Evolutionary conservation across 805 yeast genomes (phyloP).

Genomic region (Monosporozyma aerobia): DNA sequence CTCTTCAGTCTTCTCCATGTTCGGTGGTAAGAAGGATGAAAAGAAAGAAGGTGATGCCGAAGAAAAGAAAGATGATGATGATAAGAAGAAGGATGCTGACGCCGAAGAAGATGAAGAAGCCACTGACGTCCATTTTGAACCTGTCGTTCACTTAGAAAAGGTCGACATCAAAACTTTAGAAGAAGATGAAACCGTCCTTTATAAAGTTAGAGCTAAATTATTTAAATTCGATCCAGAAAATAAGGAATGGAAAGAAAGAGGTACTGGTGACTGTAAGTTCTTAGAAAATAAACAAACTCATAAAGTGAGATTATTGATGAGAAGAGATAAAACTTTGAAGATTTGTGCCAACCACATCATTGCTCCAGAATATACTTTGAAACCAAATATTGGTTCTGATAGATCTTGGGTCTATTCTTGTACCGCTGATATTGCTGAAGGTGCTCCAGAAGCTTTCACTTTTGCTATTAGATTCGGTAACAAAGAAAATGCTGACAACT

Average conservation of each 20-base stretch:
- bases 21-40: constrained; percentile 81
- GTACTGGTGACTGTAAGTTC: constrained; percentile 96
- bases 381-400: constrained; percentile 92
- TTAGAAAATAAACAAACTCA: constrained; percentile 75
- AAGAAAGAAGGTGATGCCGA: constrained; percentile 38
- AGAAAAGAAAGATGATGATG: constrained; percentile 23
- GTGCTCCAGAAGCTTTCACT: constrained; percentile 91
- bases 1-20: constrained; percentile 84
- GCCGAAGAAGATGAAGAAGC: constrained; percentile 35
- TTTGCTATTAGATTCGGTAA: constrained; percentile 91
- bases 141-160: constrained; percentile 86
- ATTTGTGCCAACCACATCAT: constrained; percentile 95
- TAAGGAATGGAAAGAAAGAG: constrained; percentile 98
- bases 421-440: constrained; percentile 91
- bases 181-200: constrained; percentile 75
- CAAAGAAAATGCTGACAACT: constrained; percentile 89
- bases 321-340: constrained; percentile 97
- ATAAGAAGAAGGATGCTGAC: constrained; percentile 24
- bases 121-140: constrained; percentile 81
- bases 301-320: constrained; percentile 89
- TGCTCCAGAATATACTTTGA: constrained; percentile 70
- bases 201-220: constrained; percentile 88
- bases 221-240: constrained; percentile 79
- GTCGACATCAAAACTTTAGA: constrained; percentile 95
- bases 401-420: constrained; percentile 97